Evolutionary conservation across 176 grass and related monocot genomes (phyloP).

Genomic region (Ensete ventricosum): DNA sequence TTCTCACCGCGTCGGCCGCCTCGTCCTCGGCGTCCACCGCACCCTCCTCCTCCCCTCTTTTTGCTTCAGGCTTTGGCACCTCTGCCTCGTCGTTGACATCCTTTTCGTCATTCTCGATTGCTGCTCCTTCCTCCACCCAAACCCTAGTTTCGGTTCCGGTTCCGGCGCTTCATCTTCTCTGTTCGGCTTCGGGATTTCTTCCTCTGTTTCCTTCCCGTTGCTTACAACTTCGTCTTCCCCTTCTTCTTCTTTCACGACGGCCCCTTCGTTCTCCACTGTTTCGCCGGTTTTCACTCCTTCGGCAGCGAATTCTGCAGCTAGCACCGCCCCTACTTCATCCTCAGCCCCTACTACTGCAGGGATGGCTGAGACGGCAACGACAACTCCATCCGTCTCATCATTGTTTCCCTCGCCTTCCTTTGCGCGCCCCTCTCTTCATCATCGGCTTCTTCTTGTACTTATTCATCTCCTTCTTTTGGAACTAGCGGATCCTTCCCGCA

Average conservation of each 20-base stretch:
- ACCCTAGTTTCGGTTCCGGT: background rate
- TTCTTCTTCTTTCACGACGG: background rate
- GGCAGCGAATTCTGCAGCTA: slow-evolving; percentile 19
- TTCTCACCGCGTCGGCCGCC: slow-evolving; percentile 13
- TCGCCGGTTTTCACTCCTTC: slow-evolving; percentile 22
- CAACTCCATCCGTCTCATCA: slow-evolving; percentile 22
- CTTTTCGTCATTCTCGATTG: background rate
- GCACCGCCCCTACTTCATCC: slow-evolving; percentile 18
- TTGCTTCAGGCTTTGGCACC: background rate
- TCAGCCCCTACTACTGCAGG: slow-evolving; percentile 1
- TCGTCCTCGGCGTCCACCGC: slow-evolving; percentile 21
- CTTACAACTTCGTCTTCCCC: background rate
- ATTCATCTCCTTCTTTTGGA: background rate
- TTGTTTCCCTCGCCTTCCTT: slow-evolving; percentile 23
- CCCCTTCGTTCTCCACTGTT: background rate
- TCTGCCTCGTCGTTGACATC: background rate
- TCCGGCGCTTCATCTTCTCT: slow-evolving; percentile 8
- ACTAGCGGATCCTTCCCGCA: slow-evolving; percentile 25
- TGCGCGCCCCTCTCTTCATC: slow-evolving; percentile 28
- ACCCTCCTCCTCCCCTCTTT: slow-evolving; percentile 13
- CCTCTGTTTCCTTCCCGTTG: background rate
- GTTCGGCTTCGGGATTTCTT: slow-evolving; percentile 31
- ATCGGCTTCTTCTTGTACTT: slow-evolving; percentile 12
- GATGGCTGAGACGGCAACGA: slow-evolving; percentile 10
- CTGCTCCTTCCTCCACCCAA: background rate